Evolutionary conservation across 2,329 filamentous ascomycete genomes (phyloP).

Genomic region (Colletotrichum sp.): DNA sequence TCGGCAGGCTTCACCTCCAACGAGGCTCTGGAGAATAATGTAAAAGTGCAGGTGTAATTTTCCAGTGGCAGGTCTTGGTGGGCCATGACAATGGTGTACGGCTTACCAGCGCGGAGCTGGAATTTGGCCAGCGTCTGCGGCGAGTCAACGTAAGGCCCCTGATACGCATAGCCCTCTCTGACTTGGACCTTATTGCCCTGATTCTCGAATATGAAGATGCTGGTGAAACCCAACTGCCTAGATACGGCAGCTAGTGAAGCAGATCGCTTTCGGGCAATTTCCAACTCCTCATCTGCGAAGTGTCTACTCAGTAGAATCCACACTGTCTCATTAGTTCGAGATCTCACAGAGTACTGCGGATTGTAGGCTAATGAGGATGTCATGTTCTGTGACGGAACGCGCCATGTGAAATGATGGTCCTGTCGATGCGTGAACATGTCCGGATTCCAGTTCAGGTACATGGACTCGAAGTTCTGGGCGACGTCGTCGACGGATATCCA

Average conservation of each 20-base stretch:
- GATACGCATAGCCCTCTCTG: constrained; percentile 72
- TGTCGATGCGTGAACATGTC: constrained; percentile 80
- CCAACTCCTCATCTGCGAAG: constrained; percentile 73
- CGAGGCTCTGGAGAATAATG: constrained; percentile 73
- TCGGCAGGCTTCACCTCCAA: constrained; percentile 67
- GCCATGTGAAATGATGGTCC: constrained; percentile 91
- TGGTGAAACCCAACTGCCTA: constrained; percentile 79
- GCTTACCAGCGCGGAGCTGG: constrained; percentile 38
- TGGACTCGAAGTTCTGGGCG: constrained; percentile 89
- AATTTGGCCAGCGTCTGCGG: constrained; percentile 88
- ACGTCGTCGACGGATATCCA: constrained; percentile 93
- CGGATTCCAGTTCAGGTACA: constrained; percentile 98
- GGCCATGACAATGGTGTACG: constrained; percentile 70
- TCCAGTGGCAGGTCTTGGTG: constrained; percentile 78
- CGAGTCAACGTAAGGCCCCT: constrained; percentile 90
- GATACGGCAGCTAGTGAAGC: constrained; percentile 49
- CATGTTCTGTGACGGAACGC: constrained; percentile 56
- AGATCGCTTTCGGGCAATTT: constrained; percentile 53
- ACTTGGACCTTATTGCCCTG: constrained; percentile 75
- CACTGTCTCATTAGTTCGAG: constrained; percentile 63
- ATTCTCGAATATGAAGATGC: constrained; percentile 79
- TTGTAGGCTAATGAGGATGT: constrained; percentile 66
- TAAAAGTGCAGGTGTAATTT: constrained; percentile 85
- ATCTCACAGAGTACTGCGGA: constrained; percentile 74
- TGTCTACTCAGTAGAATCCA: constrained; percentile 91